phyloP scores from a whole-genome alignment of 2,329 filamentous ascomycete species.

The Stenocarpella maydis region DNA sequence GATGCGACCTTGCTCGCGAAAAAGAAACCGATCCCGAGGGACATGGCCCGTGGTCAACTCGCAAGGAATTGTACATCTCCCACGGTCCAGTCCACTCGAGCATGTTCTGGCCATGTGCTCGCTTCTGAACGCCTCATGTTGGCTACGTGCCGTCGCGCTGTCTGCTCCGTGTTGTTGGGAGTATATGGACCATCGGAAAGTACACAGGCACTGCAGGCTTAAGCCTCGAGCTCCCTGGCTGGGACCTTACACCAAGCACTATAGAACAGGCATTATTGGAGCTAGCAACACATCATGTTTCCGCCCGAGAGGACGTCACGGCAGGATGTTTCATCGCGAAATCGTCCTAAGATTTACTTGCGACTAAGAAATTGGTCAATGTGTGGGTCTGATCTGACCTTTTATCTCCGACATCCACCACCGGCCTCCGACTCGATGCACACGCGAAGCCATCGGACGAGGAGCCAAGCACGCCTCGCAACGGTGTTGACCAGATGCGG shows the following conservation, averaged over 20 bases:
- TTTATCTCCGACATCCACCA: slow-evolving; percentile 11
- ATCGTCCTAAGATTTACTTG: slow-evolving; percentile 12
- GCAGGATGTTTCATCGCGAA: slow-evolving; percentile 11
- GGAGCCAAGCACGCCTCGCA: slow-evolving; percentile 16
- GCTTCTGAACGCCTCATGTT: no score
- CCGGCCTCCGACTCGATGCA: slow-evolving; percentile 9
- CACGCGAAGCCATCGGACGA: background rate
- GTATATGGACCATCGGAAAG: background rate
- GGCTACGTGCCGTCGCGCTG: background rate
- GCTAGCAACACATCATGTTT: background rate
- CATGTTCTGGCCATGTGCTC: background rate
- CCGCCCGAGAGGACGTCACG: background rate
- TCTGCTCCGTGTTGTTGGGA: background rate
- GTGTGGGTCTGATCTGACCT: slow-evolving; percentile 23
- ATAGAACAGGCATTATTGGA: slow-evolving; percentile 8
- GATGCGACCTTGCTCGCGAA: slow-evolving; percentile 12
- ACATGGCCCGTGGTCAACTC: background rate
- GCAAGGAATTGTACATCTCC: no score
- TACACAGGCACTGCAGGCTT: no score
- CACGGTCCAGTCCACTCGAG: no score
- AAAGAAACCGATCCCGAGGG: slow-evolving; percentile 24
- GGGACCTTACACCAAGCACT: slow-evolving; percentile 13
- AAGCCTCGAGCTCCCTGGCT: slow-evolving; percentile 14
- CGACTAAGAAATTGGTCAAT: background rate
- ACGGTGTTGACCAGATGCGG: background rate